phyloP scores from a whole-genome alignment of 2,329 filamentous ascomycete genomes.

The Teratosphaeria nubilosa region DNA sequence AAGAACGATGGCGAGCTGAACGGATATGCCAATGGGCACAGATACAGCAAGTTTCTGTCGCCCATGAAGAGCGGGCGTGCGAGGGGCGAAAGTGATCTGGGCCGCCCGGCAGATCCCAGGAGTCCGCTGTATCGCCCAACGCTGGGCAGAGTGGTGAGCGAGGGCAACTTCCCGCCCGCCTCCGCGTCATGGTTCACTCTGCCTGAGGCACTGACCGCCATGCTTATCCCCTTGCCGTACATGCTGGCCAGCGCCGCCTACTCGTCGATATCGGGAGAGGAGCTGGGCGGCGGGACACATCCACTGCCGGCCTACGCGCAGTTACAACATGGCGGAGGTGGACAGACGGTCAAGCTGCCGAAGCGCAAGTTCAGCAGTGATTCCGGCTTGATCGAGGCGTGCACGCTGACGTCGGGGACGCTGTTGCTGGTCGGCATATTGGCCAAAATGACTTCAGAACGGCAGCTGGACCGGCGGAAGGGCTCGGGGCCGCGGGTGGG shows the following conservation, averaged over 20 bases:
- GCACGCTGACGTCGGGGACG: constrained; percentile 37
- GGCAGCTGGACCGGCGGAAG: constrained; percentile 23
- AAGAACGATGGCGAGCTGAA: constrained; percentile 17
- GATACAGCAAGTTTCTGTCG: constrained; percentile 6
- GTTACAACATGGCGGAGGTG: constrained; percentile 17
- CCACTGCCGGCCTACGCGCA: constrained; percentile 22
- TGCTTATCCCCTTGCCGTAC: constrained; percentile 41
- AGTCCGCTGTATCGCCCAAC: constrained; percentile 10
- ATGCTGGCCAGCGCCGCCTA: constrained; percentile 39
- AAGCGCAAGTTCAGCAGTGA: constrained; percentile 9
- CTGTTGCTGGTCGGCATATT: constrained; percentile 35
- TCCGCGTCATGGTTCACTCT: constrained; percentile 25
- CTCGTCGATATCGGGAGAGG: constrained; percentile 19
- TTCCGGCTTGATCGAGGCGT: constrained; percentile 32
- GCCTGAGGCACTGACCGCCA: constrained; percentile 39
- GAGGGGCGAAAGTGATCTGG: constrained; percentile 37
- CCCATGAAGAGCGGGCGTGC: constrained; percentile 29
- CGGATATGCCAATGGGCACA: constrained; percentile 17
- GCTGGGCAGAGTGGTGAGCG: constrained; percentile 5
- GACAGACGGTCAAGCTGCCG: constrained; percentile 4
- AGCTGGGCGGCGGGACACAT: constrained; percentile 11
- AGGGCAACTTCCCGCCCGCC: constrained; percentile 6
- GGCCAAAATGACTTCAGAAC: constrained; percentile 24
- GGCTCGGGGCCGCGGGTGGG: constrained; percentile 3
- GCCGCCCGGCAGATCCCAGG: constrained; percentile 21